A percentile compares a stretch with the other conserved stretches of the same genome.
phyloP scores from a whole-genome alignment of 2,329 filamentous ascomycete species.

The Ciborinia camelliae region DNA sequence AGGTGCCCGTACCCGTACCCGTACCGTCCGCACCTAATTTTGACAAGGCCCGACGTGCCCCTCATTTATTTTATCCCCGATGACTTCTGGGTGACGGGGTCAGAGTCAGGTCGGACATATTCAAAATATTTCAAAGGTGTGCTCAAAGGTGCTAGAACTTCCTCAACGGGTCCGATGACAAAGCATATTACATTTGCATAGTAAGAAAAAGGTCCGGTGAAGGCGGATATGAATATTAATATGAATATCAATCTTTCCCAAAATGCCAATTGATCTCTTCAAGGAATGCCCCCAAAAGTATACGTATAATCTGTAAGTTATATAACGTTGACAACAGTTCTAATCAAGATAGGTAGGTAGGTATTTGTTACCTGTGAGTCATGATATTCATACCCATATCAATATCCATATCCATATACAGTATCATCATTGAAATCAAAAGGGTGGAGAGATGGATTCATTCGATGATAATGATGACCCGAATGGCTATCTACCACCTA shows the following conservation, averaged over 20 bases:
- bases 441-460: background rate
- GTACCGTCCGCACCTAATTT: too few species aligned
- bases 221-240: too few species aligned
- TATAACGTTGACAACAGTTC: too few species aligned
- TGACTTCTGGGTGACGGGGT: too few species aligned
- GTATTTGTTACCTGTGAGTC: background rate
- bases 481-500: background rate
- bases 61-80: slow-evolving; percentile 11
- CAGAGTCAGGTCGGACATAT: too few species aligned
- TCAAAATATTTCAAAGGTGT: background rate
- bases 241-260: too few species aligned
- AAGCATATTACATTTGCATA: slow-evolving; percentile 8
- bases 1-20: too few species aligned
- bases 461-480: background rate
- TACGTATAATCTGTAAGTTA: background rate
- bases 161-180: slow-evolving; percentile 12
- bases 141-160: background rate
- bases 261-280: background rate
- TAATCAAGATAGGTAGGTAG: too few species aligned
- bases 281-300: background rate
- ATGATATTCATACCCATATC: too few species aligned
- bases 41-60: slow-evolving; percentile 5
- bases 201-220: background rate
- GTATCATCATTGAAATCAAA: background rate
- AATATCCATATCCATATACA: too few species aligned